These are phyloP conservation scores for Brachypodium distachyon DNA, from an alignment of 202 grass and related monocot species.

Conservation along the genomic window DNA sequence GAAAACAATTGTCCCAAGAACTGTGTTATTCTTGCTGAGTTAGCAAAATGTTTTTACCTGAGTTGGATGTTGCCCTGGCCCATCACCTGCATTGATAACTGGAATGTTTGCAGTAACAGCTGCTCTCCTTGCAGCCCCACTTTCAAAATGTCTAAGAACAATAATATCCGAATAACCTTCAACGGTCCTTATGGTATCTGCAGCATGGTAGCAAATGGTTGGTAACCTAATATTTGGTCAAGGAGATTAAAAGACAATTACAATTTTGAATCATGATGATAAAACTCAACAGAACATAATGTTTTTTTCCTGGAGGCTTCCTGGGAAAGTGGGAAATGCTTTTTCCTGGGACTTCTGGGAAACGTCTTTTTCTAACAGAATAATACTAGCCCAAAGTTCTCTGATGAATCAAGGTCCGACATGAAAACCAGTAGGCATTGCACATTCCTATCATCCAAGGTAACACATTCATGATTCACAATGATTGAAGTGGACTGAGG, in stretches of 20 bases:
- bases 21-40: neutral
- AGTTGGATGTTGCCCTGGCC: constrained; percentile 78
- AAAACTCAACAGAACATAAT: neutral
- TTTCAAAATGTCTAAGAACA: constrained; percentile 84
- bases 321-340: no score
- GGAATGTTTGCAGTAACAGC: constrained; percentile 58
- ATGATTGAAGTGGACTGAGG: neutral
- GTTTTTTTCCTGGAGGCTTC: no score
- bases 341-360: no score
- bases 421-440: neutral
- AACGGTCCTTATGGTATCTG: constrained; percentile 85
- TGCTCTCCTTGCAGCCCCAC: constrained; percentile 71
- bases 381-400: neutral
- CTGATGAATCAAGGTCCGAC: neutral
- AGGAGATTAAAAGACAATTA: neutral
- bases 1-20: neutral
- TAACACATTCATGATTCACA: neutral
- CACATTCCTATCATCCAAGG: neutral
- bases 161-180: constrained; percentile 86
- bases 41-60: constrained; percentile 42
- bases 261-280: neutral
- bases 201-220: constrained; percentile 7
- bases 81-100: constrained; percentile 82
- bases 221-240: neutral
- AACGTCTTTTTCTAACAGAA: neutral